Evolutionary conservation across 1,284 basidiomycete genomes (phyloP), one percentile per base, ranked within the genome.

Genomic region (Tilletia caries): DNA sequence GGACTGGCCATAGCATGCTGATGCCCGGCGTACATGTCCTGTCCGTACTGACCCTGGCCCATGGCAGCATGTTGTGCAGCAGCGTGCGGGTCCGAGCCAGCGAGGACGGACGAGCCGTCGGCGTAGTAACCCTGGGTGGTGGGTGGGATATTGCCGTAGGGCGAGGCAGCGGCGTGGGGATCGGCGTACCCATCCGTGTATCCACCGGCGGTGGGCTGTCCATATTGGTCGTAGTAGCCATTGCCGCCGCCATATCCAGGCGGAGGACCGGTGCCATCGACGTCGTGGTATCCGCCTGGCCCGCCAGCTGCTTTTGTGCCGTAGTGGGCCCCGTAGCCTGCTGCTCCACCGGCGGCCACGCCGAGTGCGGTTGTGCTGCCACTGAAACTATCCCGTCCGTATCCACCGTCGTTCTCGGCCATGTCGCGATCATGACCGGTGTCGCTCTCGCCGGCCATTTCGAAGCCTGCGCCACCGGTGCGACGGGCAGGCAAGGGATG

Each of bases 401-500:
- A 71, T 6, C 68, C 67, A 23, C 67, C 54, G 20, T 75, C 70
- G 43, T 71, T 60, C 1, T 72, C 75, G 20, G 29, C 41, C 43
- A 70, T 71, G 33, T 54, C 50, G 29, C 46, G 33, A 25, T 65
- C 41, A 13, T 65, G 64, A 8, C 64, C 64, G 41, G 3, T 15
- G 25, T 46, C 43, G 23, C 20, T 43, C 50, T 83, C 80, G 37
- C 77, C 74, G 67, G 80, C 80, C 81, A 82, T 82, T 34, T 79
- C 80, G 65, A 82, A 83, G 1, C 81, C 80, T 5, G 81, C 80
- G 48, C 78, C 78, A 23, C 79, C 79, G 2, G 80, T 81, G 15
- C 76, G 68, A 8, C 79, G 68, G 27, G 81, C 80, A 5, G 81
- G 77, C n/a, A 82, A 67, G 0, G 79, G 80, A 66, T 79, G 78